These are phyloP conservation scores for Colletotrichum scovillei DNA, from an alignment of 2,329 filamentous ascomycete genomes.

Conservation along the genomic window DNA sequence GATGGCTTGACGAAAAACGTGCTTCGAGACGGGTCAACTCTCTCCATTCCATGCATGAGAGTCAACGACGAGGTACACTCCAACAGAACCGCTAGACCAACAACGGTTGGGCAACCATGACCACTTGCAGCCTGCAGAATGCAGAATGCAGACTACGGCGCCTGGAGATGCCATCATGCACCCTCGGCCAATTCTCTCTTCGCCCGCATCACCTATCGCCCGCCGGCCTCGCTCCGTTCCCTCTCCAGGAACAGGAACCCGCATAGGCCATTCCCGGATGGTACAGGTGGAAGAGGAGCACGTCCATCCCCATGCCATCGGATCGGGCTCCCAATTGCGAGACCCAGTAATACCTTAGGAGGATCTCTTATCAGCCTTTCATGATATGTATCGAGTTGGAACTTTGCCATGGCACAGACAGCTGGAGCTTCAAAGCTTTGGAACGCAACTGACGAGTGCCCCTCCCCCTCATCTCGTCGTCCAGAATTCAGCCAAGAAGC, in stretches of 20 bases:
- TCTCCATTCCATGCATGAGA: conserved; percentile 12
- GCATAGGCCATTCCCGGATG: not conserved
- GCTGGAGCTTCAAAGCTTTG: not conserved
- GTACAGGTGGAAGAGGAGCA: not conserved
- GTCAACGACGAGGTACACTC: conserved; percentile 1
- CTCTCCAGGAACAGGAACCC: not conserved
- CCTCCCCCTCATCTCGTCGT: conserved; percentile 7
- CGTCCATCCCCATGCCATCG: conserved; percentile 7
- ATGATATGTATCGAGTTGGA: not conserved
- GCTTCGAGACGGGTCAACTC: not conserved
- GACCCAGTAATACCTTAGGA: not conserved
- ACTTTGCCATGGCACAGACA: not conserved
- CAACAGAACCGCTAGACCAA: not conserved
- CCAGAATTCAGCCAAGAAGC: not conserved
- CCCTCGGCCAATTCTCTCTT: not conserved
- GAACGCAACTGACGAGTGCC: not conserved
- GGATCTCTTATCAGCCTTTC: not conserved
- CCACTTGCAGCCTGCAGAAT: not conserved
- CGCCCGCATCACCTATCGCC: not conserved
- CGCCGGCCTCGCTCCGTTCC: not conserved
- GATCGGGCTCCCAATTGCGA: not conserved
- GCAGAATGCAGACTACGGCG: not conserved
- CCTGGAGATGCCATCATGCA: not conserved
- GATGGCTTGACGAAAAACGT: not conserved
- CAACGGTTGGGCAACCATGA: not conserved